Percentiles rank a stretch among this genome's conserved stretches.
Conservation (phyloP, 805 yeast genomes). For the Starmerella bacillaris region DNA sequence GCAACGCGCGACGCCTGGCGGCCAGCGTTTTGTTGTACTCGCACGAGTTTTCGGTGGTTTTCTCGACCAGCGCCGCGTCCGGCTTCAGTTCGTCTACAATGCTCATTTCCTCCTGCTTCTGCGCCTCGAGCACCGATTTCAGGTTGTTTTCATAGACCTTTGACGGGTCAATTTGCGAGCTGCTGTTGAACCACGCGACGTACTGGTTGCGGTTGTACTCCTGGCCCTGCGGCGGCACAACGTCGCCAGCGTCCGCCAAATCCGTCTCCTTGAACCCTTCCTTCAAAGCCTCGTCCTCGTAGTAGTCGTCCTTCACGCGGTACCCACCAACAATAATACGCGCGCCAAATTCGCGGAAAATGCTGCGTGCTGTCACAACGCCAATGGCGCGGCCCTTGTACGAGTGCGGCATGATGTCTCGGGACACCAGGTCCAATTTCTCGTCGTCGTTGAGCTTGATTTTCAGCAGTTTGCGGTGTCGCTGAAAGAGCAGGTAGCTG, state of each 20-base stretch:
- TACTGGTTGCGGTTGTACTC: slow-evolving; percentile 33
- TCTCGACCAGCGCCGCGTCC: slow-evolving; percentile 37
- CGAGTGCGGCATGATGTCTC: slow-evolving; percentile 70
- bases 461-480: slow-evolving; percentile 60
- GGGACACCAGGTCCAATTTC: slow-evolving; percentile 62
- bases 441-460: slow-evolving; percentile 57
- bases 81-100: slow-evolving; percentile 4
- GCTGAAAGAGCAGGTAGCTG: slow-evolving; percentile 73
- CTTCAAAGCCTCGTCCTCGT: slow-evolving; percentile 38
- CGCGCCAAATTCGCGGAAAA: slow-evolving; percentile 84
- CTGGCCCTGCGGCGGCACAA: slow-evolving; percentile 27
- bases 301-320: slow-evolving; percentile 72
- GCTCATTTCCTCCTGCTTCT: slow-evolving; percentile 1
- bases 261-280: slow-evolving; percentile 58
- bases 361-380: slow-evolving; percentile 74
- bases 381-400: slow-evolving; percentile 83
- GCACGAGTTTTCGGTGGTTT: slow-evolving; percentile 70
- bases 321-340: slow-evolving; percentile 62
- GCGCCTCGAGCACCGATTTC: slow-evolving; percentile 20
- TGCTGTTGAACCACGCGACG: slow-evolving; percentile 37
- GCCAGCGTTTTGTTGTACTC: slow-evolving; percentile 48
- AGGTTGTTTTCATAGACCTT: slow-evolving; percentile 16
- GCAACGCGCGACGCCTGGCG: slow-evolving; percentile 36
- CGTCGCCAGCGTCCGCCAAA: slow-evolving; percentile 48
- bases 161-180: slow-evolving; percentile 25